phyloP scores from a whole-genome alignment of 2,329 filamentous ascomycete genomes.

The Boeremia exigua region DNA sequence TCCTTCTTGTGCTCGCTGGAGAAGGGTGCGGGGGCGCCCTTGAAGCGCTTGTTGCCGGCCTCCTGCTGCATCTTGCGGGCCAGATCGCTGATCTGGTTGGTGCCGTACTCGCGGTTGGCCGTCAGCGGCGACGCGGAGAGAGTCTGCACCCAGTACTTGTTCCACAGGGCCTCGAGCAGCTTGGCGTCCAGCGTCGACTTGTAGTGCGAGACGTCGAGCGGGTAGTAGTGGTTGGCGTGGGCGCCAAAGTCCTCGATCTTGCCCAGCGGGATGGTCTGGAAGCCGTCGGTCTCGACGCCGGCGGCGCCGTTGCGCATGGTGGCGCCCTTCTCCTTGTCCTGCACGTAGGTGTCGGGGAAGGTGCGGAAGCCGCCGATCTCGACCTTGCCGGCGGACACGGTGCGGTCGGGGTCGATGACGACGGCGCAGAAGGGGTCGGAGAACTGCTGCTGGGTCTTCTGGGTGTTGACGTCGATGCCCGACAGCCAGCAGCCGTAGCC shows the following conservation, averaged over 20 bases:
- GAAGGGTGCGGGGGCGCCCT: constrained; percentile 21
- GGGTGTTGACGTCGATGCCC: constrained; percentile 92
- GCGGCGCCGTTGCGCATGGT: constrained; percentile 35
- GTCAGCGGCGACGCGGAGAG: constrained; percentile 89
- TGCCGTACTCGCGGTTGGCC: constrained; percentile 90
- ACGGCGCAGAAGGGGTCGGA: constrained; percentile 93
- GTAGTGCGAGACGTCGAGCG: constrained; percentile 89
- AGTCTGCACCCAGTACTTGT: constrained; percentile 99
- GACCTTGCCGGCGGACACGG: constrained; percentile 91
- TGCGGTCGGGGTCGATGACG: constrained; percentile 95
- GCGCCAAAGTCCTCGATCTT: constrained; percentile 97
- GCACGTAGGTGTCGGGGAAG: constrained; percentile 73
- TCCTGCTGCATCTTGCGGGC: constrained; percentile 79
- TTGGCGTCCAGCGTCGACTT: constrained; percentile 90
- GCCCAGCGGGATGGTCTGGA: constrained; percentile 82
- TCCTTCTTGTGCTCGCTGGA: constrained; percentile 32
- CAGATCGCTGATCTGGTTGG: constrained; percentile 89
- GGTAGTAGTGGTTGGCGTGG: constrained; percentile 88
- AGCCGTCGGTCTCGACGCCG: constrained; percentile 61
- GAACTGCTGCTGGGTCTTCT: constrained; percentile 82
- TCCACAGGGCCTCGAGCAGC: constrained; percentile 89
- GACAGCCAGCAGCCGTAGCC: constrained; percentile 98
- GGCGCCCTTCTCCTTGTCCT: constrained; percentile 51
- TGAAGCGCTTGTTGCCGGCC: constrained; percentile 50
- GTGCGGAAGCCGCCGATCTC: constrained; percentile 98